Evolutionary conservation across 78 protist genomes (phyloP), one percentile per base, ranked within the genome.

Genomic region (Speleostelium caveatum): DNA sequence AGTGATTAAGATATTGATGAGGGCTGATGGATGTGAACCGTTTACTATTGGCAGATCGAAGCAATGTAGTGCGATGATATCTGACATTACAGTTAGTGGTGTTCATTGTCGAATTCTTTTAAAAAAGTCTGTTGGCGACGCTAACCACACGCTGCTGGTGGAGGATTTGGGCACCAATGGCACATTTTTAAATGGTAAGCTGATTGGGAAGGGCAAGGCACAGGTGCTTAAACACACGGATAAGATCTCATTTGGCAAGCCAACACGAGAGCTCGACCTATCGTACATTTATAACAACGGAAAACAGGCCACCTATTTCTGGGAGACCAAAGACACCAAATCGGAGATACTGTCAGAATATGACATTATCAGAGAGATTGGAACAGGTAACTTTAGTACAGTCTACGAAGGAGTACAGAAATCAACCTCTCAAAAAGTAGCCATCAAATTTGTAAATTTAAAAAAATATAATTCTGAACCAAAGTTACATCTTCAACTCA

Each of bases 291-390:
- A 33, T 33, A 72, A 53, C 28, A 12, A 42, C n/a, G 32, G 33
- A 22, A 17, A 72, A 5, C 73, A 65, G 12, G 55, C 16, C 16
- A 36, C 24, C 7, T 72, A 32, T 53, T 16, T 33, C 22, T 72
- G 78, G 78, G 78, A 72, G 39, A 45, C n/a, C 28, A 51, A 45
- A 53, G 78, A 28, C 32, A 53, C 51, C 10, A 72, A 72, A 53
- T 33, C 28, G 12, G 78, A 72, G 59, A 24, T 72, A 12, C 26
- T 72, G 3, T 53, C 49, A 35, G 89, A 80, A 22, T 80, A 80
- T 21, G 89, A 80, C 39, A 32, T 80, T n/a, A 80, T 80, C 28
- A 56, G 63, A 53, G 89, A 80, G 41, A 24, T 80, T 1, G 89
- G 89, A 17, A 35, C 59, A 0, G 89, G 89, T 39, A 55, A 66